Evolutionary conservation across 139 green algal genomes (phyloP), one percentile per base, ranked within the genome.

Genomic region (Microglena sp.): DNA sequence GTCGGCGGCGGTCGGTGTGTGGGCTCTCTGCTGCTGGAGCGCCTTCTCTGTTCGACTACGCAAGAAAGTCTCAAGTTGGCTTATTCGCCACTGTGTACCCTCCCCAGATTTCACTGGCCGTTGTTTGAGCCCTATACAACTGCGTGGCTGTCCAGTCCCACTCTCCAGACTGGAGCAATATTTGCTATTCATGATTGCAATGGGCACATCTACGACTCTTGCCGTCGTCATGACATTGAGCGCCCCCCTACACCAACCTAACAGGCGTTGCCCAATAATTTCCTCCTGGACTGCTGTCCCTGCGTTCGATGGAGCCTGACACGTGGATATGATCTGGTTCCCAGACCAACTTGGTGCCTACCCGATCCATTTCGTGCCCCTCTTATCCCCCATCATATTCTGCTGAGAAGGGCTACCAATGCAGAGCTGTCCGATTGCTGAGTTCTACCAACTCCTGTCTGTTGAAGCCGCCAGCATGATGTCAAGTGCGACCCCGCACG

Each of bases 361-460:
- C 84, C 92, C 92, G 66, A 98, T 98, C 80, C 92, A 98, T 89
- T 98, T 98, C 82, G 95, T 97, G 92, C 87, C 97, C 45, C 93
- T 83, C 45, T 95, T 86, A 35, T 98, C 96, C 80, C 89, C 92
- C 22, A 92, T 92, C 24, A 88, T 98, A 55, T 96, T 97, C 82
- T 93, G 80, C 24, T 8, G 55, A 40, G 28, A 44, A 35, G 28
- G 28, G 6, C 5, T 40, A 62, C 27, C 29, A n/a, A 62, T 72
- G 92, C 97, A 87, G 89, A 96, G 87, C 90, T 97, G 69, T 93
- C 84, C 30, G 92, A n/a, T 98, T 36, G 87, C 90, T 31, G 92
- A 98, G 88, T 96, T 98, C 81, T 98, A 92, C 80, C 95, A 96
- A 82, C 84, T 79, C 24, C 90, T 85, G 31, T 97, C n/a, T n/a